phyloP scores from a whole-genome alignment of 2,329 filamentous ascomycete species.

The Alternaria burnsii region DNA sequence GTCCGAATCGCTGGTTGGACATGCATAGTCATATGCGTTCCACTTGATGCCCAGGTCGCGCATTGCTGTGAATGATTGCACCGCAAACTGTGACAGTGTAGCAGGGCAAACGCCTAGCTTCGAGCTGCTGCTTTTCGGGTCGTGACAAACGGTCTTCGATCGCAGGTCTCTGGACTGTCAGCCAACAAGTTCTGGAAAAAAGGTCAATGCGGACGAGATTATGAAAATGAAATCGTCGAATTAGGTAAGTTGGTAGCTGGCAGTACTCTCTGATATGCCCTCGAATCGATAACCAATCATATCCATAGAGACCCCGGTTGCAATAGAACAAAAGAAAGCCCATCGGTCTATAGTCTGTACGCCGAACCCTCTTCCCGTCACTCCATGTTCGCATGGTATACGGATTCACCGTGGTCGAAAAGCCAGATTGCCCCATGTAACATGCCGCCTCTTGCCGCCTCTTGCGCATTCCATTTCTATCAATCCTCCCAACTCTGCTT shows the following conservation, averaged over 20 bases:
- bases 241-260: constrained; percentile 1
- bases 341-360: constrained; percentile 1
- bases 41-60: constrained; percentile 14
- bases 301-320: not conserved
- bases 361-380: not conserved
- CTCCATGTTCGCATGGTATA: not conserved
- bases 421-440: not conserved
- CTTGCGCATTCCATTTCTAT: not conserved
- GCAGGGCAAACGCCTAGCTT: constrained; percentile 12
- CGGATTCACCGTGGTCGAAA: not conserved
- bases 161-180: not conserved
- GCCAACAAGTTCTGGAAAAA: not conserved
- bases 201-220: not conserved
- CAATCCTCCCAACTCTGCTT: not conserved
- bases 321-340: constrained; percentile 14
- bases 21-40: not conserved
- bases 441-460: not conserved
- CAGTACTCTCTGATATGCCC: not conserved
- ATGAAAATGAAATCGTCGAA: not conserved
- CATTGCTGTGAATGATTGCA: constrained; percentile 8
- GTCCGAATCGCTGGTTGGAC: not conserved
- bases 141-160: constrained; percentile 14
- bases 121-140: constrained; percentile 14
- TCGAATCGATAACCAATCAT: not conserved
- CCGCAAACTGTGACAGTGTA: not conserved